Evolutionary conservation across 768 basidiomycete species (phyloP), one percentile per base, ranked within the genome.

Genomic region (Boletus vinaceobasis): DNA sequence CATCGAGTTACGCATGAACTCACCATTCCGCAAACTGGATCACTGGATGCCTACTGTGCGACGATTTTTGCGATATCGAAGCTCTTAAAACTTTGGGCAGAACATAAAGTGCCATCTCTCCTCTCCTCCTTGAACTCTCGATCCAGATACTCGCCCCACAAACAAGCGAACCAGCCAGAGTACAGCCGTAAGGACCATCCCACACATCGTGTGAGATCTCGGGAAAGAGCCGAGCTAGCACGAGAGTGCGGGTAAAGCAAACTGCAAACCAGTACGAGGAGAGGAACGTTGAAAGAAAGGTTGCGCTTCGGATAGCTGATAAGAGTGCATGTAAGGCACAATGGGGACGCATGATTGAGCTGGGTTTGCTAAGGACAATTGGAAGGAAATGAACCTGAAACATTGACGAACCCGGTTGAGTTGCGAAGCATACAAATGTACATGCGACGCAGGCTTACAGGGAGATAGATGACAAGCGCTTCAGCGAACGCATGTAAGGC

Each of bases 141-240:
- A 91, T 79, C 82, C 84, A 89, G 40, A 92, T 89, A 51, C 88
- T 90, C 52, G 78, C 74, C 5, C 90, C 89, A 57, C 89, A 91
- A 17, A 78, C 71, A 40, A 92, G 66, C 56, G 85, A 87, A 21
- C 86, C 89, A 4, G 75, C 78, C 55, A 90, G 69, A 31, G 86
- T 71, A 56, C 85, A 80, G 1, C 90, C 90, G 53, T 76, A 78
- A 1, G 90, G 86, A 0, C 90, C 87, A 63, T 92, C 90, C 82
- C 87, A 89, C 55, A 87, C 81, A 53, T 92, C 80, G 59, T 92
- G 87, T 15, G 89, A 86, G 45, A 92, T 75, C 36, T 66, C 73
- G 0, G 87, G 87, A 37, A 91, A 76, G 8, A 84, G 62, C 26
- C 80, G 81, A 2, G 88, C 87, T 14, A 87, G 66, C 6, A 82